phyloP scores from a whole-genome alignment of 1,139 yeast species.

The Taiozyma sp. region DNA sequence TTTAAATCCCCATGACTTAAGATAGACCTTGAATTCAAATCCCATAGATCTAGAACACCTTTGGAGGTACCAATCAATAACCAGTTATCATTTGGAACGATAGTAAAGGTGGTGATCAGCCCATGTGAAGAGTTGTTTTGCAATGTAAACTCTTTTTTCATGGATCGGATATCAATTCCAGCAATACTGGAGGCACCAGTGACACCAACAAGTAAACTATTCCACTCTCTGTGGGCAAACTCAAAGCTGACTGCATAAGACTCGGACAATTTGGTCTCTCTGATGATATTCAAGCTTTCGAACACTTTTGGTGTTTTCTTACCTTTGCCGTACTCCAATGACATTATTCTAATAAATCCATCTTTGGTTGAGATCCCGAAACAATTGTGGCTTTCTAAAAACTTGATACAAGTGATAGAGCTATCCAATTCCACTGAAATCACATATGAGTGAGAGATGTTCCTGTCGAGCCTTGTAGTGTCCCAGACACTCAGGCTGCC shows the following conservation, averaged over 20 bases:
- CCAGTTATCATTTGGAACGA: conserved; percentile 58
- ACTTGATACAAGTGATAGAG: conserved; percentile 42
- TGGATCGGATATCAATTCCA: conserved; percentile 54
- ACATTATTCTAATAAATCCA: conserved; percentile 55
- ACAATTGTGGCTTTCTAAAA: conserved; percentile 58
- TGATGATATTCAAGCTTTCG: conserved; percentile 36
- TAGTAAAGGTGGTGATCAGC: conserved; percentile 50
- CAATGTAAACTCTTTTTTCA: conserved; percentile 41
- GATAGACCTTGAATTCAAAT: conserved; percentile 53
- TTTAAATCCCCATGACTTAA: conserved; percentile 59
- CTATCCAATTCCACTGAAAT: conserved; percentile 44
- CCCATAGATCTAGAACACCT: conserved; percentile 81
- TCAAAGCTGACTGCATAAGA: conserved; percentile 41
- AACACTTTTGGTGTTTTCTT: conserved; percentile 19
- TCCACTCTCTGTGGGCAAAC: conserved; percentile 32
- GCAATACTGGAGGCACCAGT: conserved; percentile 53
- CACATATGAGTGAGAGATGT: conserved; percentile 57
- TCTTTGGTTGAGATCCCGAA: conserved; percentile 66
- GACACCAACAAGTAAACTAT: conserved; percentile 38
- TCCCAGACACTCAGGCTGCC: conserved; percentile 84
- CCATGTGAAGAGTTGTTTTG: conserved; percentile 67
- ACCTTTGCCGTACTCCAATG: conserved; percentile 45
- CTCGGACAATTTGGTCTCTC: conserved; percentile 36
- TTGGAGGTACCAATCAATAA: conserved; percentile 66
- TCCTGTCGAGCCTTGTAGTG: conserved; percentile 55